phyloP scores from a whole-genome alignment of 1,284 basidiomycete genomes.

The Microbotryum violaceum region DNA sequence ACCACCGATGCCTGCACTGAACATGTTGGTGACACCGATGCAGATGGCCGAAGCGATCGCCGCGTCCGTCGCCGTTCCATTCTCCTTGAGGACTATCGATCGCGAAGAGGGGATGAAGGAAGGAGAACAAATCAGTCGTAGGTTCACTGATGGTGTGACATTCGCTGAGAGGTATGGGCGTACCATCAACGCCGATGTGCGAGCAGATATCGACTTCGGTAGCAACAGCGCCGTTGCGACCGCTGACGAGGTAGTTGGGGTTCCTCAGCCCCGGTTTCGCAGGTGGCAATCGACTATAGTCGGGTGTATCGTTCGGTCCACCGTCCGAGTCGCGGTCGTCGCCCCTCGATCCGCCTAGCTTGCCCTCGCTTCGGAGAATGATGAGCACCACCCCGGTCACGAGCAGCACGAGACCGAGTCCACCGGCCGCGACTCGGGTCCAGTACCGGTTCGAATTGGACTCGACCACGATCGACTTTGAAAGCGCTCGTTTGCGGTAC shows the following conservation, averaged over 20 bases:
- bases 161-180: background rate
- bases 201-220: conserved; percentile 78
- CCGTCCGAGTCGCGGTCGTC: background rate
- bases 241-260: conserved; percentile 64
- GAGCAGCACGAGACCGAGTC: conserved; percentile 9
- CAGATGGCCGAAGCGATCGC: conserved; percentile 73
- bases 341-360: background rate
- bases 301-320: conserved; percentile 20
- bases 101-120: background rate
- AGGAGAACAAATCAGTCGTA: no score
- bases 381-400: conserved; percentile 16
- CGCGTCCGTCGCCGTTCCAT: conserved; percentile 86
- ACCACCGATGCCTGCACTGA: conserved; percentile 75
- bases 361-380: conserved; percentile 16
- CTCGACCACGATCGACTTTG: conserved; percentile 10
- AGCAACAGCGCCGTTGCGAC: conserved; percentile 72
- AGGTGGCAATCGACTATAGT: conserved; percentile 31
- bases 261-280: conserved; percentile 46
- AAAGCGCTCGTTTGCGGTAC: conserved; percentile 26
- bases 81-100: conserved; percentile 46
- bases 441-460: conserved; percentile 1
- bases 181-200: conserved; percentile 59
- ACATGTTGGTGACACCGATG: conserved; percentile 79
- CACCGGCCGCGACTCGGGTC: background rate
- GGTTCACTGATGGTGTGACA: no score